These are phyloP conservation scores for Colletotrichum sojae DNA, from an alignment of 2,329 filamentous ascomycete species.

Conservation along the genomic window DNA sequence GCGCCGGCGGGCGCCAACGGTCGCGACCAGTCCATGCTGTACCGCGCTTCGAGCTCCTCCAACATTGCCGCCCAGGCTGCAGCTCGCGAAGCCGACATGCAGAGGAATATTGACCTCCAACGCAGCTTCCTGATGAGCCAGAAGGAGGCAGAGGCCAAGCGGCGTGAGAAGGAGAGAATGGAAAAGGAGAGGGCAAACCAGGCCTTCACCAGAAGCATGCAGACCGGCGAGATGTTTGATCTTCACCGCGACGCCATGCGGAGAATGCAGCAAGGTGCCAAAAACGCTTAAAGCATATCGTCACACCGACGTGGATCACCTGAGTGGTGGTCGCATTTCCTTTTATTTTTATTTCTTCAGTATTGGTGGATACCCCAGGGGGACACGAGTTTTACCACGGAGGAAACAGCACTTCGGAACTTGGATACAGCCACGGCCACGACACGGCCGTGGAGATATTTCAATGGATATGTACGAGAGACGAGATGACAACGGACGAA, in stretches of 20 bases:
- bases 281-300: conserved; percentile 43
- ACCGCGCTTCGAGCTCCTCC: conserved; percentile 47
- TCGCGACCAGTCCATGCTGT: conserved; percentile 56
- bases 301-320: background rate
- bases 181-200: conserved; percentile 72
- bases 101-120: conserved; percentile 67
- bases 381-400: conserved; percentile 2
- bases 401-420: conserved; percentile 32
- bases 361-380: conserved; percentile 38
- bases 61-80: conserved; percentile 42
- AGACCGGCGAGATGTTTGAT: conserved; percentile 80
- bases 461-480: background rate
- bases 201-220: conserved; percentile 81
- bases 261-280: conserved; percentile 76
- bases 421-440: conserved; percentile 3
- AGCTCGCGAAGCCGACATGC: conserved; percentile 57
- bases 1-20: conserved; percentile 47
- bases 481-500: conserved; percentile 2
- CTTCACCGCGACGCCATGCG: conserved; percentile 85
- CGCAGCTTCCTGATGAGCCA: conserved; percentile 71
- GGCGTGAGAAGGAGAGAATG: conserved; percentile 69
- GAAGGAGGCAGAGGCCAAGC: conserved; percentile 73
- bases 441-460: background rate
- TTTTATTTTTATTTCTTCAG: background rate
- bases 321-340: background rate